Evolutionary conservation across 768 basidiomycete genomes (phyloP).

Genomic region (Boletus sp.): DNA sequence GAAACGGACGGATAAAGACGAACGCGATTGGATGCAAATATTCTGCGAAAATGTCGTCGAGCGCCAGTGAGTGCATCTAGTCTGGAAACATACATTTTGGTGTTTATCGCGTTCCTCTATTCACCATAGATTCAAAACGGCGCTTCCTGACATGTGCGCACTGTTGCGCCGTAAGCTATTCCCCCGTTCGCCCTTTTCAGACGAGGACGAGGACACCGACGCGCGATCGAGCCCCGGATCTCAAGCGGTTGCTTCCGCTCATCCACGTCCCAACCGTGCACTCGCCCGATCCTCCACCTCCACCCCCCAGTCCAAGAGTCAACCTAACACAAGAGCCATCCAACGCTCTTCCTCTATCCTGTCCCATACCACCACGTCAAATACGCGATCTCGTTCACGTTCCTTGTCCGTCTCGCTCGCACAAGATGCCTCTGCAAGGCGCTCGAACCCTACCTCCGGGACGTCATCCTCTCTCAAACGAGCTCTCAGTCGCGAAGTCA

Average conservation of each 20-base stretch:
- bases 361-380: slow-evolving; percentile 15
- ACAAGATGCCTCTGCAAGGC: slow-evolving; percentile 49
- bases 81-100: not conserved
- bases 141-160: slow-evolving; percentile 50
- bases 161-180: slow-evolving; percentile 68
- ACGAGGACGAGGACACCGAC: slow-evolving; percentile 32
- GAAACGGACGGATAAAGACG: slow-evolving; percentile 21
- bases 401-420: slow-evolving; percentile 70
- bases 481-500: slow-evolving; percentile 65
- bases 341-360: slow-evolving; percentile 26
- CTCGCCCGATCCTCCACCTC: slow-evolving; percentile 12
- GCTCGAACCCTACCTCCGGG: slow-evolving; percentile 32
- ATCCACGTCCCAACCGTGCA: slow-evolving; percentile 11
- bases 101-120: not conserved
- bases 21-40: slow-evolving; percentile 69
- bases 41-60: slow-evolving; percentile 71
- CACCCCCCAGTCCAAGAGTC: slow-evolving; percentile 10
- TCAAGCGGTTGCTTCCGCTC: not conserved
- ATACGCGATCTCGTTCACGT: slow-evolving; percentile 47
- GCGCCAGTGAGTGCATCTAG: slow-evolving; percentile 43
- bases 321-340: slow-evolving; percentile 3
- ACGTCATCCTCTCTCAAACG: slow-evolving; percentile 44
- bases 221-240: slow-evolving; percentile 10
- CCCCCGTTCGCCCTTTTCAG: slow-evolving; percentile 57
- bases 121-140: slow-evolving; percentile 48